Evolutionary conservation across 148 eudicot species (phyloP).

Genomic region (Diospyros lotus): DNA sequence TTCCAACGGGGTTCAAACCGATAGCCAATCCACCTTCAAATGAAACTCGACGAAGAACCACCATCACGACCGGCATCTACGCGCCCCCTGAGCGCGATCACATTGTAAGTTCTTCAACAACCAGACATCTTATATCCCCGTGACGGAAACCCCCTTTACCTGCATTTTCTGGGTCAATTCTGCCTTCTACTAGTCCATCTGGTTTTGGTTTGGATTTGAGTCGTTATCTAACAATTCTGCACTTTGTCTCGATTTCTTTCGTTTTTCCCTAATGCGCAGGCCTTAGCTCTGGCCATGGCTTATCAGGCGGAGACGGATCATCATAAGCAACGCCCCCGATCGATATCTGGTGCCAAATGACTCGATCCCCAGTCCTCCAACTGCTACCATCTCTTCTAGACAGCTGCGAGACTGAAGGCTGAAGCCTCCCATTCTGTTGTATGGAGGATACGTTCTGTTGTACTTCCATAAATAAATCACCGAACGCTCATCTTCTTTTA

Average conservation of each 20-base stretch:
- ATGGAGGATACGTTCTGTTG: no score
- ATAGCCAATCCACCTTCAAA: constrained; percentile 44
- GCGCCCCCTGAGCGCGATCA: constrained; percentile 83
- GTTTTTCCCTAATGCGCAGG: constrained; percentile 30
- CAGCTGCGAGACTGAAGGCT: constrained; percentile 18
- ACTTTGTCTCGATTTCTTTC: background rate
- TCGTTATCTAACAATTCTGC: no score
- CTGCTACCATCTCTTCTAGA: constrained; percentile 30
- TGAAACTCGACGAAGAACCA: constrained; percentile 46
- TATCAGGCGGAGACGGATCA: constrained; percentile 68
- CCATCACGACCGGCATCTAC: constrained; percentile 76
- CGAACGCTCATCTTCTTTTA: no score
- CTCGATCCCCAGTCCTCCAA: constrained; percentile 34
- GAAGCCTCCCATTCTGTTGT: no score
- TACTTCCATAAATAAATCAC: no score
- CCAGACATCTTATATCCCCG: no score
- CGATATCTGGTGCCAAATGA: constrained; percentile 53
- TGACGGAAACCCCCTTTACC: no score
- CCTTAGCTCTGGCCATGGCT: constrained; percentile 77
- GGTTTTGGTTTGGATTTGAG: no score
- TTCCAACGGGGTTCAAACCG: constrained; percentile 63
- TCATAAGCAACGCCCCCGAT: constrained; percentile 86
- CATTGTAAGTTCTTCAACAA: constrained; percentile 43
- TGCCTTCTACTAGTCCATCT: background rate
- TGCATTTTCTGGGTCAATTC: background rate